These are phyloP conservation scores for Malassezia obtusa DNA, from an alignment of 1,284 basidiomycete species.

Conservation along the genomic window DNA sequence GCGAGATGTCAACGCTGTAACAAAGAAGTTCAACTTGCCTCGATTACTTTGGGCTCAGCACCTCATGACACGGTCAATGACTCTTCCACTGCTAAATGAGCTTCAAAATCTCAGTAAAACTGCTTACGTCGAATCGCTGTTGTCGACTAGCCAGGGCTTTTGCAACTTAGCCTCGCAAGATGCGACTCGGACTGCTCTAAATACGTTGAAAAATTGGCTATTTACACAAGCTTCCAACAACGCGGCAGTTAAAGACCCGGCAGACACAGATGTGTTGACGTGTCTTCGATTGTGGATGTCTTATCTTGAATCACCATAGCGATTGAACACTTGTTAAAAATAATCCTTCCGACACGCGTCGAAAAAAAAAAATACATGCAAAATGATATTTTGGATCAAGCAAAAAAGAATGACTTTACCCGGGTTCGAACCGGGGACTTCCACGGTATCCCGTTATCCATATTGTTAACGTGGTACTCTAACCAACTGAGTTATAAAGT, in stretches of 20 bases:
- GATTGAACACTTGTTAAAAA: too few species aligned
- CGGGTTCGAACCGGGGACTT: conserved; percentile 20
- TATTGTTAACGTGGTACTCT: conserved; percentile 19
- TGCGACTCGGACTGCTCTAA: too few species aligned
- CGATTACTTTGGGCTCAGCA: neutral
- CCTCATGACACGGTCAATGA: neutral
- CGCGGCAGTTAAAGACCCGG: neutral
- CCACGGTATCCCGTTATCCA: conserved; percentile 13
- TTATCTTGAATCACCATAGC: too few species aligned
- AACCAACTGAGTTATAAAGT: conserved; percentile 21
- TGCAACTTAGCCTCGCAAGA: too few species aligned
- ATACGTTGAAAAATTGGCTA: conserved; percentile 7
- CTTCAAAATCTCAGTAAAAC: neutral
- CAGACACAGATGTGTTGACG: neutral
- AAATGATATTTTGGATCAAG: neutral
- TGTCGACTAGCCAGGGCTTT: too few species aligned
- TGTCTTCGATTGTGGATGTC: neutral
- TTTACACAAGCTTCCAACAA: too few species aligned
- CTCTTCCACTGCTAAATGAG: conserved; percentile 5
- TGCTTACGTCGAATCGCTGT: conserved; percentile 6
- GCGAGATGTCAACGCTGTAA: neutral
- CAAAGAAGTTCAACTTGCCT: neutral
- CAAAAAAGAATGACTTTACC: conserved; percentile 17
- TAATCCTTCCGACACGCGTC: too few species aligned
- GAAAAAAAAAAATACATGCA: neutral